Percentiles rank a stretch among this genome's conserved stretches.
Conservation (phyloP, 495 filamentous ascomycete species). For the Penicillium alfredii region DNA sequence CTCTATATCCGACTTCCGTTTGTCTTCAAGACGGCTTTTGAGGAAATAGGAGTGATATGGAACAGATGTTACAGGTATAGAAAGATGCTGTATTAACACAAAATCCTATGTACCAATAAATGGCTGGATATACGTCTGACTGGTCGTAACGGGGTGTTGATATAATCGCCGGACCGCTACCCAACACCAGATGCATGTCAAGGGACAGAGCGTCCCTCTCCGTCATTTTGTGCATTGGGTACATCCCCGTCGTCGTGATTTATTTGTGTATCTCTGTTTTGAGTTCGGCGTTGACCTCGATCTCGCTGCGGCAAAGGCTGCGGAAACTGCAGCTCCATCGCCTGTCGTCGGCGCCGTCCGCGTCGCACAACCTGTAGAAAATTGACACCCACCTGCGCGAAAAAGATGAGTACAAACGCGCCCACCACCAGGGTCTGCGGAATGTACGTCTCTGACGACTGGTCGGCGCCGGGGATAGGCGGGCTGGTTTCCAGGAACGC, state of each 20-base stretch:
- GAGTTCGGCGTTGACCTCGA: conserved; percentile 5
- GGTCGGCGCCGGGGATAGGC: conserved; percentile 1
- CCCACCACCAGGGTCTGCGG: conserved; percentile 34
- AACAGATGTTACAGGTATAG: too few species aligned
- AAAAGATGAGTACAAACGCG: conserved; percentile 31
- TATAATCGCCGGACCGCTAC: too few species aligned
- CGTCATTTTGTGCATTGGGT: conserved; percentile 11
- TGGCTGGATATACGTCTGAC: too few species aligned
- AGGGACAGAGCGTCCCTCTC: conserved; percentile 11
- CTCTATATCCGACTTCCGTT: too few species aligned
- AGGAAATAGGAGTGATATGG: too few species aligned
- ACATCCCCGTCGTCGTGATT: neutral
- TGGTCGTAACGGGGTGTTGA: too few species aligned
- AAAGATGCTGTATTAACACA: too few species aligned
- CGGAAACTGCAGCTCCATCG: conserved; percentile 21
- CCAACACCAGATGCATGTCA: neutral
- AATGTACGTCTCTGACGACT: conserved; percentile 22
- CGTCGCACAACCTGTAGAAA: conserved; percentile 26
- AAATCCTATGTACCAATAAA: too few species aligned
- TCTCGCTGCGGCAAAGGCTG: conserved; percentile 17
- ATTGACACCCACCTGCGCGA: conserved; percentile 31
- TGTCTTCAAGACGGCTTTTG: too few species aligned
- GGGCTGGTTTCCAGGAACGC: conserved; percentile 6
- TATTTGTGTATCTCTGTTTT: conserved; percentile 1
- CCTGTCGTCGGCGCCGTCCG: conserved; percentile 21